Conservation (phyloP, 2,329 filamentous ascomycete species). For the Penicillium aurantiogriseum region DNA sequence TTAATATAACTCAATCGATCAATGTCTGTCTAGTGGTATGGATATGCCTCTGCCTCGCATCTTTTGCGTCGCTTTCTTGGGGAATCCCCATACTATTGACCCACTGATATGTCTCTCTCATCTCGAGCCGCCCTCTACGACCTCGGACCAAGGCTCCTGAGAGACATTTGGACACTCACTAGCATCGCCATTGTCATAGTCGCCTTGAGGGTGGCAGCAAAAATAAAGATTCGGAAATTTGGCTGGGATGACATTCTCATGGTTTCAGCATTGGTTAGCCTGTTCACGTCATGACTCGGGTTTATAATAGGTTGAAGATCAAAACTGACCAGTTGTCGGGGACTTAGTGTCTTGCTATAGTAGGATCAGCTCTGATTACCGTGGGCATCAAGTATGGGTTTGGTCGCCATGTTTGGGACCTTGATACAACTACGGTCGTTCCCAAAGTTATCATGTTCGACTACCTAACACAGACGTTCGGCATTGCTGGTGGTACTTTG, state of each 20-base stretch:
- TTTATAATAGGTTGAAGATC: not conserved
- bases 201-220: conserved; percentile 21
- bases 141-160: conserved; percentile 17
- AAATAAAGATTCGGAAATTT: conserved; percentile 23
- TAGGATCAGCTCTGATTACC: conserved; percentile 25
- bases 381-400: conserved; percentile 22
- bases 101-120: conserved; percentile 12
- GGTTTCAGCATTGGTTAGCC: conserved; percentile 25
- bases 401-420: conserved; percentile 15
- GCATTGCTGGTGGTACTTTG: conserved; percentile 21
- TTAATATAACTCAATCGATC: too few relatives aligned
- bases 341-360: conserved; percentile 17
- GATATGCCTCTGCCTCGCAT: not conserved
- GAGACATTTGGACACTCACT: conserved; percentile 24
- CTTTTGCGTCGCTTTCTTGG: not conserved
- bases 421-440: not conserved
- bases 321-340: conserved; percentile 7
- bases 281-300: not conserved
- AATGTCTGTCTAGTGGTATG: too few relatives aligned
- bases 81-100: not conserved
- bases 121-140: conserved; percentile 1
- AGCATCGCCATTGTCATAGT: conserved; percentile 18
- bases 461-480: conserved; percentile 27
- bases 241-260: conserved; percentile 26
- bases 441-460: conserved; percentile 26